Evolutionary conservation across 1,139 yeast genomes (phyloP), one percentile per base, ranked within the genome.

Genomic region (Diutina siamensis): DNA sequence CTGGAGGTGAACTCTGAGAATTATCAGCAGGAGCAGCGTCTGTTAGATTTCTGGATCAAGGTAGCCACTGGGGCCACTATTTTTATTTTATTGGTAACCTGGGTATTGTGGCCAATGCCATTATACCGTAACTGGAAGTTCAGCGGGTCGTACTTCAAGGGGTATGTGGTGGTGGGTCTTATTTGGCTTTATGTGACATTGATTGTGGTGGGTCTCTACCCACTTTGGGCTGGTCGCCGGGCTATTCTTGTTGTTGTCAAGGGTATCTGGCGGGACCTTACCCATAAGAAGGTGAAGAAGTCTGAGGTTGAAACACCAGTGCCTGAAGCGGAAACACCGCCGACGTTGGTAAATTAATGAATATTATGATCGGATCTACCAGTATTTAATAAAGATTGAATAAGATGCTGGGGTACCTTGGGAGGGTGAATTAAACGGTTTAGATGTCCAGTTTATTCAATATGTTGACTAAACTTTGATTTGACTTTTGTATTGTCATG

Each of bases 31-130:
- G 46, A 52, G 3, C 50, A 48, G 8, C 49, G 50, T 25, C 53
- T 52, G 47, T 44, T 57, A 12, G 48, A 52, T 42, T 48, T 50
- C 33, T 61, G 59, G 51, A 57, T 57, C 44, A 63, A 62, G 46
- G 48, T 64, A 7, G 65, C 71, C 2, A 57, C 62, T 40, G 60
- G 56, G 18, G 57, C 66, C 10, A 53, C 60, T 34, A 47, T 61
- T 1, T 52, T 63, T 34, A 55, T 57, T 17, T 51, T 68, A 19
- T 56, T 68, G 25, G 48, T 67, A 3, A 63, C 62, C 20, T 64
- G 65, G 67, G 68, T 69, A 10, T 44, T 71, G 10, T 70, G 74
- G 74, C 75, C 76, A 44, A 58, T 70, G 55, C 74, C 75, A 10
- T 59, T 70, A 54, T 71, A 69, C 48, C 61, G 75, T 46, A 62